Evolutionary conservation across 345 rosid species (phyloP).

Genomic region (Populus deltoides): DNA sequence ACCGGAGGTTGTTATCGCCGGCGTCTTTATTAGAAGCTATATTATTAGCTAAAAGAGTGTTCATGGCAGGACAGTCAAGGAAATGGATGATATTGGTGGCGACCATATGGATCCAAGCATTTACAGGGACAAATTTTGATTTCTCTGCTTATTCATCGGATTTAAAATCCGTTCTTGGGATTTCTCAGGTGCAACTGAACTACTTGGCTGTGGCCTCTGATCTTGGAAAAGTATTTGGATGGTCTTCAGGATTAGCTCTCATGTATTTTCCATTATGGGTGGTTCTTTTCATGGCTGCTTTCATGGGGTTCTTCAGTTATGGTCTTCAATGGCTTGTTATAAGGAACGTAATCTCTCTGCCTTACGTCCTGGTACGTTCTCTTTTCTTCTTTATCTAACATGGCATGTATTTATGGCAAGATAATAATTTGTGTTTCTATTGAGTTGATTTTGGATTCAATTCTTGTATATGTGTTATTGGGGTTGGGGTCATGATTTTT

Average conservation of each 20-base stretch:
- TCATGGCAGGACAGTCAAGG: constrained; percentile 76
- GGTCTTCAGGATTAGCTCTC: constrained; percentile 91
- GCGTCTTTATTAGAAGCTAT: not conserved
- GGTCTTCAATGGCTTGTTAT: constrained; percentile 89
- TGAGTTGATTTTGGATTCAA: not conserved
- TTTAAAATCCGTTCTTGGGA: constrained; percentile 66
- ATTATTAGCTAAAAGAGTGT: not conserved
- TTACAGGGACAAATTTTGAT: constrained; percentile 95
- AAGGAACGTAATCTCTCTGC: constrained; percentile 52
- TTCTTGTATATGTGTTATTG: not conserved
- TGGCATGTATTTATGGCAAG: not conserved
- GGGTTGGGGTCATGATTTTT: not conserved
- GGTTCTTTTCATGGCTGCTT: constrained; percentile 79
- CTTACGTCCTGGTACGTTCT: constrained; percentile 64
- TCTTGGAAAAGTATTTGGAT: constrained; percentile 85
- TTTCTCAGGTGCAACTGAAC: constrained; percentile 88
- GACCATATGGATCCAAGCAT: constrained; percentile 93
- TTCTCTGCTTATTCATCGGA: constrained; percentile 84
- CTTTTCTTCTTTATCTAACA: not conserved
- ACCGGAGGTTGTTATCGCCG: not conserved
- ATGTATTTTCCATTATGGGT: constrained; percentile 66
- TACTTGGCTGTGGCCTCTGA: constrained; percentile 92
- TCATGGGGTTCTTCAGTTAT: constrained; percentile 80
- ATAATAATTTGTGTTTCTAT: not conserved
- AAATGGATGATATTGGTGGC: constrained; percentile 98